Base-by-base conservation (phyloP, 352 stramenopile genomes). In the Plasmopara muralis region DNA sequence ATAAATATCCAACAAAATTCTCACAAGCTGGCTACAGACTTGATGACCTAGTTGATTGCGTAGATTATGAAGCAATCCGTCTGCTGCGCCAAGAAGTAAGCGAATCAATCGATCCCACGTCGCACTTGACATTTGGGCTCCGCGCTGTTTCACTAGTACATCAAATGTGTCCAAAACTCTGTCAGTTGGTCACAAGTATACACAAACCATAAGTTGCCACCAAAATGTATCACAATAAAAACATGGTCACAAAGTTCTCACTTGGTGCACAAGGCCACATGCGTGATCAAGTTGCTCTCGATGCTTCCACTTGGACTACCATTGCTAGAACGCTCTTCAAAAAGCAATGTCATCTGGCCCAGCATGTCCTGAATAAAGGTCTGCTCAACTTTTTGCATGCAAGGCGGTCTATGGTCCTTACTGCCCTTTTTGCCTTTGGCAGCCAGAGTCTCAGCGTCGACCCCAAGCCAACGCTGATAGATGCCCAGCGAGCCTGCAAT, bases 101-200 rank as follows among this genome's bases (percentile, higher is more conserved):
- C 83, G 81, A n/a, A 90, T 80, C 52, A 94, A 69, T 1, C 81
- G 73, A 53, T 94, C 81, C 83, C 83, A 94, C 14, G 83, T 94
- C 51, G 81, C 70, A n/a, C 80, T 55, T 3, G 80, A 74, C 31
- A 94, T 55, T 43, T 75, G 59, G 0, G 64, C 41, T 6, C 77
- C 81, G 31, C 81, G 76, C 9, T 77, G 76, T 55, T 87, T 89
- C 15, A 80, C 68, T 5, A 94, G 55, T 0, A 74, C 66, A 45
- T 90, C 81, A 58, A 91, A 90, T 16, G 86, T 79, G 43, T 89
- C 79, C 7, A 94, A 64, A 39, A 90, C 83, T 33, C 78, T 87
- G 47, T 55, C 10, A 30, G 51, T 14, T 38, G 16, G 59, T 1
- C 13, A 60, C 2, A 31, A 30, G 40, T 37, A 31, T 10, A 56